These are phyloP conservation scores for Kernera saxatilis DNA, from an alignment of 345 rosid genomes.

Conservation along the genomic window DNA sequence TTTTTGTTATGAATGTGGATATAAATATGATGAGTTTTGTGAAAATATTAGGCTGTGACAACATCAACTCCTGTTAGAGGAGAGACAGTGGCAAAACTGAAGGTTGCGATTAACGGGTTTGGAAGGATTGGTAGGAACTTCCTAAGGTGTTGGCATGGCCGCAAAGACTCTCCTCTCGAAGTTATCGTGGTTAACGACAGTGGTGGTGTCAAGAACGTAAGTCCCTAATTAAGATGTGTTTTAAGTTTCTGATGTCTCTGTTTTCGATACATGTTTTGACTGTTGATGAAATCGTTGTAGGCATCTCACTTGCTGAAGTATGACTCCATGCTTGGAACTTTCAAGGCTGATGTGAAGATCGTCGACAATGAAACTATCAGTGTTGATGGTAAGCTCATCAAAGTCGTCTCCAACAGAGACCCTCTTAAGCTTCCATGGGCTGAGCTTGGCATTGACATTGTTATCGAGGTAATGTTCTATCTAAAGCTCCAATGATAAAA, in stretches of 20 bases:
- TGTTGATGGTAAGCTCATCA: slow-evolving; percentile 85
- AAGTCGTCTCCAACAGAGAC: slow-evolving; percentile 89
- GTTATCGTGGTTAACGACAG: slow-evolving; percentile 94
- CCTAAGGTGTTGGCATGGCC: slow-evolving; percentile 97
- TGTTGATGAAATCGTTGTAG: slow-evolving; percentile 34
- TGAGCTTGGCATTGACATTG: slow-evolving; percentile 95
- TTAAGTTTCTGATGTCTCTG: background rate
- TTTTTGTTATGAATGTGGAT: background rate
- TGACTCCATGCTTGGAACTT: slow-evolving; percentile 93
- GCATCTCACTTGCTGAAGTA: slow-evolving; percentile 97
- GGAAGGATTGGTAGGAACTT: slow-evolving; percentile 98
- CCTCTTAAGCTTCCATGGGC: slow-evolving; percentile 99
- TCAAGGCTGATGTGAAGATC: slow-evolving; percentile 86
- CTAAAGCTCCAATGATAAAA: background rate
- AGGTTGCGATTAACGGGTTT: slow-evolving; percentile 95
- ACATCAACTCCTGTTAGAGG: slow-evolving; percentile 47
- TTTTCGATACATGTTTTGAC: background rate
- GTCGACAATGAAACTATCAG: slow-evolving; percentile 69
- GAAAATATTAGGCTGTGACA: slow-evolving; percentile 36
- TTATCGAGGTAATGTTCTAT: slow-evolving; percentile 61
- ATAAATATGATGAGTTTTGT: slow-evolving; percentile 7
- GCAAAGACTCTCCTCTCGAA: slow-evolving; percentile 89
- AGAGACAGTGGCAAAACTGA: slow-evolving; percentile 77
- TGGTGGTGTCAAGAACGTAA: slow-evolving; percentile 96
- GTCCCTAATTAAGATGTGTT: background rate